Percentiles rank a stretch among this genome's conserved stretches.
These are phyloP conservation scores for Coniella vitis DNA, from an alignment of 2,329 filamentous ascomycete genomes.

Conservation along the genomic window DNA sequence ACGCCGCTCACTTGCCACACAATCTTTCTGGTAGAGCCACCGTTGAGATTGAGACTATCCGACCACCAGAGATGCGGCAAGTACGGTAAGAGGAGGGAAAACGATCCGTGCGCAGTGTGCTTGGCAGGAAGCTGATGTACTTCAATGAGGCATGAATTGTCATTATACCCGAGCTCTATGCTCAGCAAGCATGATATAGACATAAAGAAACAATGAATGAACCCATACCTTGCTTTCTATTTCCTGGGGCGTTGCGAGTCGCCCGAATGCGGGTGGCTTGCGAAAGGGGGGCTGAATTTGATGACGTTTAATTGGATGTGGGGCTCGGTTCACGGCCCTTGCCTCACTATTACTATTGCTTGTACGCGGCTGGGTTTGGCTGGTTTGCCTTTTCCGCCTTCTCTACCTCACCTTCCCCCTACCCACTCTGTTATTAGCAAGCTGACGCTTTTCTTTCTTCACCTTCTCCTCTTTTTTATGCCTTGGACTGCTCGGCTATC, in stretches of 20 bases:
- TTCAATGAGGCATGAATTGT: conserved; percentile 1
- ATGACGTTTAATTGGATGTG: conserved; percentile 17
- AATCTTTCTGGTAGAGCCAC: neutral
- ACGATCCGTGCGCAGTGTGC: neutral
- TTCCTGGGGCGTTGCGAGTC: no score
- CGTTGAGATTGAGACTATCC: conserved; percentile 20
- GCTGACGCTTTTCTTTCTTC: neutral
- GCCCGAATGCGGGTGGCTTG: neutral
- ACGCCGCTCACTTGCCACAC: conserved; percentile 38
- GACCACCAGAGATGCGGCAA: conserved; percentile 27
- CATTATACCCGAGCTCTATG: conserved; percentile 15
- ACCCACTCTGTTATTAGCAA: neutral
- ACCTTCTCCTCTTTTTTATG: neutral
- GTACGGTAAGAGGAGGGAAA: conserved; percentile 17
- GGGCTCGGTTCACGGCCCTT: conserved; percentile 3
- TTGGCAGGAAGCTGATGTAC: neutral
- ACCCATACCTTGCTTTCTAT: no score
- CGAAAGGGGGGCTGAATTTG: neutral
- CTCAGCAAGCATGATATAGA: conserved; percentile 11
- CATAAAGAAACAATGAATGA: neutral
- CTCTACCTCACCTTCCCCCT: neutral
- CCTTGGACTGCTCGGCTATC: no score
- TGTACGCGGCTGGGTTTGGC: neutral
- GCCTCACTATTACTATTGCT: no score
- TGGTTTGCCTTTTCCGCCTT: neutral